These are phyloP conservation scores for Saccharomyces paradoxus DNA, from an alignment of 805 yeast genomes.

Conservation along the genomic window DNA sequence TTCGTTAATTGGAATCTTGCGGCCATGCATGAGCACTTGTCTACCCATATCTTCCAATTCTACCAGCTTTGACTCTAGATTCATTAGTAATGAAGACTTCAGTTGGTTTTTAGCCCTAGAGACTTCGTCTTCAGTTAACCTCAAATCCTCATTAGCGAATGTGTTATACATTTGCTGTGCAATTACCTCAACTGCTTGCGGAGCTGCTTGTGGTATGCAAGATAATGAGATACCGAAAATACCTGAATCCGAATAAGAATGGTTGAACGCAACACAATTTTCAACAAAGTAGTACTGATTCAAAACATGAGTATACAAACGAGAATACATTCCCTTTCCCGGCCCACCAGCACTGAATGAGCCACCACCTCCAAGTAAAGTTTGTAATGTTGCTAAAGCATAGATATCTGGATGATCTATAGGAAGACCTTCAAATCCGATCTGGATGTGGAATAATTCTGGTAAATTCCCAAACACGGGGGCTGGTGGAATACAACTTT, in stretches of 20 bases:
- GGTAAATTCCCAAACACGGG: slow-evolving; percentile 58
- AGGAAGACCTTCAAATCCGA: slow-evolving; percentile 83
- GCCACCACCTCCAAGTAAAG: slow-evolving; percentile 91
- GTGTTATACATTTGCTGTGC: slow-evolving; percentile 50
- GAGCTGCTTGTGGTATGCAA: slow-evolving; percentile 80
- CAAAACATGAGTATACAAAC: slow-evolving; percentile 83
- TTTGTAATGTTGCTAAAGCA: slow-evolving; percentile 83
- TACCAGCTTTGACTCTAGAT: slow-evolving; percentile 86
- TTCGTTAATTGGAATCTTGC: slow-evolving; percentile 63
- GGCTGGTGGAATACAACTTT: slow-evolving; percentile 44
- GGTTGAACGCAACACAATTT: slow-evolving; percentile 79
- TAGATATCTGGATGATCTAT: slow-evolving; percentile 80
- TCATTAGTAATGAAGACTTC: slow-evolving; percentile 81
- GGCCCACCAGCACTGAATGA: slow-evolving; percentile 99
- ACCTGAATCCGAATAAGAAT: slow-evolving; percentile 84
- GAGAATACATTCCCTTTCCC: slow-evolving; percentile 96
- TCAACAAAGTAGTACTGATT: slow-evolving; percentile 90
- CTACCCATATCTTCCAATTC: slow-evolving; percentile 92
- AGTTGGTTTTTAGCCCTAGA: slow-evolving; percentile 87
- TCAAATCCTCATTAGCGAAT: slow-evolving; percentile 49
- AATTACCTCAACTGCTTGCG: slow-evolving; percentile 71
- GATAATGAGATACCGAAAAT: slow-evolving; percentile 82
- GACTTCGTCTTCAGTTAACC: slow-evolving; percentile 64
- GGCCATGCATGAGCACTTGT: slow-evolving; percentile 80
- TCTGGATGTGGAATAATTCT: slow-evolving; percentile 74